Percentiles rank a stretch among this genome's conserved stretches.
These are phyloP conservation scores for Leptosphaerulina australis DNA, from an alignment of 2,329 filamentous ascomycete species.

Conservation along the genomic window DNA sequence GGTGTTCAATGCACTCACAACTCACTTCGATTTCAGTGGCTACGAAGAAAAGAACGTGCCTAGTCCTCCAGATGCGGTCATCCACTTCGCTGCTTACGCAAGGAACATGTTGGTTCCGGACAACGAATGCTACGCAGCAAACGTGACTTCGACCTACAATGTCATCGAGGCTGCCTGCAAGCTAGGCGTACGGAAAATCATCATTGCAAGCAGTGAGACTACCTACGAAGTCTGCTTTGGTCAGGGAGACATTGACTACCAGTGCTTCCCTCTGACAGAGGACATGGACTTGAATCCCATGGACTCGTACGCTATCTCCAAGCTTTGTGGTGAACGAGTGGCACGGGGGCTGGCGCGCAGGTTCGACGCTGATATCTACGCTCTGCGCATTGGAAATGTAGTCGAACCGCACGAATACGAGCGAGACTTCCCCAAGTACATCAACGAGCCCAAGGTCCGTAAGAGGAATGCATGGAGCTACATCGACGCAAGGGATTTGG, in stretches of 20 bases:
- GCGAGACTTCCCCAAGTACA: constrained; percentile 58
- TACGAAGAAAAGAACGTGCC: constrained; percentile 54
- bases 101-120: constrained; percentile 67
- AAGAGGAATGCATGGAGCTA: constrained; percentile 68
- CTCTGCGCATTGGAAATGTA: constrained; percentile 65
- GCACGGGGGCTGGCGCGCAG: constrained; percentile 63
- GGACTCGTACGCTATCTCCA: constrained; percentile 67
- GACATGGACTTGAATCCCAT: constrained; percentile 65
- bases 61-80: constrained; percentile 63
- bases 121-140: constrained; percentile 63
- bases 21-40: constrained; percentile 61
- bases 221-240: constrained; percentile 68
- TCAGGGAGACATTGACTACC: constrained; percentile 63
- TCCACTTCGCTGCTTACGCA: constrained; percentile 65
- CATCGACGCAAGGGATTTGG: constrained; percentile 66
- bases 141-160: constrained; percentile 64
- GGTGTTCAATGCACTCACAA: constrained; percentile 61
- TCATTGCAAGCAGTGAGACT: constrained; percentile 65
- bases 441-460: constrained; percentile 57
- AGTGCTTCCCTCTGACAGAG: constrained; percentile 65
- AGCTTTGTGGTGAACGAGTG: constrained; percentile 64
- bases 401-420: constrained; percentile 67
- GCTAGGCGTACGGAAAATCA: constrained; percentile 65
- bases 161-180: constrained; percentile 68
- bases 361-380: constrained; percentile 65